These are phyloP conservation scores for Yamadazyma conglobata DNA, from an alignment of 1,139 yeast genomes.

Conservation along the genomic window DNA sequence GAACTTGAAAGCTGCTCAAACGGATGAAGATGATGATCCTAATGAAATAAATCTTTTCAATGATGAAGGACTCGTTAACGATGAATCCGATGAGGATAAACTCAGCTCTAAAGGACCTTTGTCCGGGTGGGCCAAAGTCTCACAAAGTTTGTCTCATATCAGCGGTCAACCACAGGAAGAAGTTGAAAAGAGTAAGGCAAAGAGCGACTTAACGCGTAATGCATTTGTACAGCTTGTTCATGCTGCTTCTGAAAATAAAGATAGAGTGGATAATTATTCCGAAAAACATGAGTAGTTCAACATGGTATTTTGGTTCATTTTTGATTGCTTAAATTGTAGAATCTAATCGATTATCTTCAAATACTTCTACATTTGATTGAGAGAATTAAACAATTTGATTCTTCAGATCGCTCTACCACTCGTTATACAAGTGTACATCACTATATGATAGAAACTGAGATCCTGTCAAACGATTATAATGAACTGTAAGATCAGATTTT, in stretches of 20 bases:
- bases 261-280: slow-evolving; percentile 42
- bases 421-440: too few relatives aligned
- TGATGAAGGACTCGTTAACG: slow-evolving; percentile 24
- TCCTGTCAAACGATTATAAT: too few relatives aligned
- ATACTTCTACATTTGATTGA: too few relatives aligned
- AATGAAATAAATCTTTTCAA: slow-evolving; percentile 42
- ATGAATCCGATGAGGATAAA: slow-evolving; percentile 11
- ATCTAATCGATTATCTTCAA: too few relatives aligned
- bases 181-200: slow-evolving; percentile 11
- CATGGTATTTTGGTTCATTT: too few relatives aligned
- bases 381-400: too few relatives aligned
- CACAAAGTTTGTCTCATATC: slow-evolving; percentile 20
- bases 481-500: too few relatives aligned
- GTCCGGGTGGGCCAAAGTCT: slow-evolving; percentile 5
- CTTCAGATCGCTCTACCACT: too few relatives aligned
- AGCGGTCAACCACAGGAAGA: slow-evolving; percentile 4
- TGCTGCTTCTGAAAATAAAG: slow-evolving; percentile 68
- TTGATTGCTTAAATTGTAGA: too few relatives aligned
- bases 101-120: slow-evolving; percentile 2
- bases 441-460: too few relatives aligned
- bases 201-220: slow-evolving; percentile 24
- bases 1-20: slow-evolving; percentile 54
- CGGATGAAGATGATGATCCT: slow-evolving; percentile 55
- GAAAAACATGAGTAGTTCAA: too few relatives aligned
- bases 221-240: slow-evolving; percentile 73